These are phyloP conservation scores for Teunomyces barrocoloradensis DNA, from an alignment of 805 yeast genomes.

Conservation along the genomic window DNA sequence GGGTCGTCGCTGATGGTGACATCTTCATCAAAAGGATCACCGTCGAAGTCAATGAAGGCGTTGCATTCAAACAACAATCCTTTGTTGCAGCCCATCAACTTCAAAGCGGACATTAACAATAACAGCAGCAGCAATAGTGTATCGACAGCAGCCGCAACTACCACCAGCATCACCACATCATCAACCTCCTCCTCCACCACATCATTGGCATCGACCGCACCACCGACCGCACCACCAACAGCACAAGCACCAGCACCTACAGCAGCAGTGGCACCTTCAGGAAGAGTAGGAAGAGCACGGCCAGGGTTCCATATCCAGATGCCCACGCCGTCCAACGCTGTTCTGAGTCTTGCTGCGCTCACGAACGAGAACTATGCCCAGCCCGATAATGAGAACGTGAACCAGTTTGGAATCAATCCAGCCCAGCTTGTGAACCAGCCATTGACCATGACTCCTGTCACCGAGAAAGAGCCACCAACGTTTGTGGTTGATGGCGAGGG, in stretches of 20 bases:
- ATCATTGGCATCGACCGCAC: too few relatives aligned
- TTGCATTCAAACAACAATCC: slow-evolving; percentile 45
- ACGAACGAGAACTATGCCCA: slow-evolving; percentile 23
- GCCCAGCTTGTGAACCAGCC: slow-evolving; percentile 49
- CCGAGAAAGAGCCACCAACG: slow-evolving; percentile 47
- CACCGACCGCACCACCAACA: slow-evolving; percentile 2
- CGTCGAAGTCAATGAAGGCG: slow-evolving; percentile 50
- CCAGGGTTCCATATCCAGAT: slow-evolving; percentile 66
- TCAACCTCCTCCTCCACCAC: neutral
- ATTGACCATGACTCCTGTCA: slow-evolving; percentile 76
- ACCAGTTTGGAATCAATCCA: slow-evolving; percentile 67
- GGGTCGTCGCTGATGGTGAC: slow-evolving; percentile 18
- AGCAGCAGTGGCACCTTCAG: too few relatives aligned
- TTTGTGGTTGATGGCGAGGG: slow-evolving; percentile 5
- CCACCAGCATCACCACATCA: neutral
- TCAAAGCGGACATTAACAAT: slow-evolving; percentile 22
- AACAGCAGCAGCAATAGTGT: neutral
- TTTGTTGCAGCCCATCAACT: slow-evolving; percentile 54
- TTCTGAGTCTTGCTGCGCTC: slow-evolving; percentile 35
- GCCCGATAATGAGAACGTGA: slow-evolving; percentile 42
- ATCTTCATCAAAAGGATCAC: slow-evolving; percentile 27
- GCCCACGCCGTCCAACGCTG: slow-evolving; percentile 61
- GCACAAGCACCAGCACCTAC: neutral
- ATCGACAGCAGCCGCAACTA: neutral
- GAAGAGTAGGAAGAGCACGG: slow-evolving; percentile 32